Conservation (phyloP, 768 basidiomycete genomes). For the Phaffia tasmanica region DNA sequence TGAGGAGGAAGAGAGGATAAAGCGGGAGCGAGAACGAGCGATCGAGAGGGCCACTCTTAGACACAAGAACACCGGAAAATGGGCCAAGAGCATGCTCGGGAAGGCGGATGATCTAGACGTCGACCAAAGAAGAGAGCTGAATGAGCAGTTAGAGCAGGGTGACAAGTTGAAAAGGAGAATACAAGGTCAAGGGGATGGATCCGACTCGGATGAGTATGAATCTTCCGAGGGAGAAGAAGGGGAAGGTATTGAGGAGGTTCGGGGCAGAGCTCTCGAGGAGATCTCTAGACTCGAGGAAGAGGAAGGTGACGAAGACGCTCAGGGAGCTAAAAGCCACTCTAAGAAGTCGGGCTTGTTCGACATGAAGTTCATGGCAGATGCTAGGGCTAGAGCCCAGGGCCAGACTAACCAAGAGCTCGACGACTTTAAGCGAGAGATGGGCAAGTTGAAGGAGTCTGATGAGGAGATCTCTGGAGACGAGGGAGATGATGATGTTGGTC, state of each 20-base stretch:
- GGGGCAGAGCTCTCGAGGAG: conserved; percentile 65
- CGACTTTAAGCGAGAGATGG: conserved; percentile 62
- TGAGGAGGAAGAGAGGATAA: conserved; percentile 48
- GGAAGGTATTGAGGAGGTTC: conserved; percentile 47
- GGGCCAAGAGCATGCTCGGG: conserved; percentile 64
- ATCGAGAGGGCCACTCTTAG: conserved; percentile 77
- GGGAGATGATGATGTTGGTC: conserved; percentile 12
- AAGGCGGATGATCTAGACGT: conserved; percentile 46
- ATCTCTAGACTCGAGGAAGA: conserved; percentile 47
- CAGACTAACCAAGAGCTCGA: conserved; percentile 48
- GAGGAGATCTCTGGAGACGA: conserved; percentile 29
- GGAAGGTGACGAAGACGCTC: conserved; percentile 34
- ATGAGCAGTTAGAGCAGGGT: conserved; percentile 72
- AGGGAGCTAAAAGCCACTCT: conserved; percentile 32
- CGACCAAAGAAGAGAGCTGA: conserved; percentile 56
- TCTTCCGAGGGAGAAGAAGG: conserved; percentile 34
- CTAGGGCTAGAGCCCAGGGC: conserved; percentile 55
- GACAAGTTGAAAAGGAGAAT: conserved; percentile 71
- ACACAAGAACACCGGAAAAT: conserved; percentile 80
- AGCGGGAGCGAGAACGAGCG: conserved; percentile 67
- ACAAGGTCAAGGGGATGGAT: conserved; percentile 45
- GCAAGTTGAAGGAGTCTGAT: conserved; percentile 38
- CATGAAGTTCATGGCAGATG: conserved; percentile 99
- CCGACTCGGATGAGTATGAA: conserved; percentile 34
- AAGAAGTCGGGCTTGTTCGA: conserved; percentile 65